Base-by-base conservation (phyloP, 2,329 filamentous ascomycete species). In the Fusarium newnesense region DNA sequence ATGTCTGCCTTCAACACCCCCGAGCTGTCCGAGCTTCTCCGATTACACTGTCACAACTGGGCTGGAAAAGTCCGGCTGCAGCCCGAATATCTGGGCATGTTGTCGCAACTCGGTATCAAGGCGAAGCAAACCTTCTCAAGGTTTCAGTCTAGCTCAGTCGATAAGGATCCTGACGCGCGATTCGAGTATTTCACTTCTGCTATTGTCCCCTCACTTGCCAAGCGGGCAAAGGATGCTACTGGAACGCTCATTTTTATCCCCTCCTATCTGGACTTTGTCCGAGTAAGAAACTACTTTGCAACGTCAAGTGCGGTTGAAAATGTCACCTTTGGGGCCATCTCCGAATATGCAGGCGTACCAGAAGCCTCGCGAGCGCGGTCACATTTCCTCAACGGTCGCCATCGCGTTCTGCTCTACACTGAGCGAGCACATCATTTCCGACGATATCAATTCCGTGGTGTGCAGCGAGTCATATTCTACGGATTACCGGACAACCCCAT, bases 341-440 rank as follows among this genome's bases (percentile, higher is more conserved):
- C 93, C 64, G 96, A 99, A 82, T 98, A 98, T 81, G 93, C 93
- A 0, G 90, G 93, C 50, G 85, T 92, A 12, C 88, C 91, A 12
- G 94, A 97, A 73, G 92, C 95, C 36, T 92, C 94, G 46, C 91
- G 96, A 43, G 94, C 96, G 13, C 88, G 96, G 30, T 95, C 93
- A 18, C 94, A 98, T 80, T 98, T 99, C 83, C 85, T 94, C 73
- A 93, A 86, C 43, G 96, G 95, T 9, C 88, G 95, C 21, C 93
- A 98, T 80, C 90, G 90, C 26, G 88, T 98, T 24, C 83, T 99
- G 43, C 85, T 99, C 21, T 99, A 98, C 83, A 97, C 95, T 4
- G 96, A 97, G 81, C 91, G 96, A 67, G 94, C 95, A n/a, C 96
- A 99, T 83, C 96, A 99, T 82, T 98, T 98, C 86, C 91, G 94